Conservation (phyloP, 2,329 filamentous ascomycete genomes). For the Aspergillus novoparasiticus region DNA sequence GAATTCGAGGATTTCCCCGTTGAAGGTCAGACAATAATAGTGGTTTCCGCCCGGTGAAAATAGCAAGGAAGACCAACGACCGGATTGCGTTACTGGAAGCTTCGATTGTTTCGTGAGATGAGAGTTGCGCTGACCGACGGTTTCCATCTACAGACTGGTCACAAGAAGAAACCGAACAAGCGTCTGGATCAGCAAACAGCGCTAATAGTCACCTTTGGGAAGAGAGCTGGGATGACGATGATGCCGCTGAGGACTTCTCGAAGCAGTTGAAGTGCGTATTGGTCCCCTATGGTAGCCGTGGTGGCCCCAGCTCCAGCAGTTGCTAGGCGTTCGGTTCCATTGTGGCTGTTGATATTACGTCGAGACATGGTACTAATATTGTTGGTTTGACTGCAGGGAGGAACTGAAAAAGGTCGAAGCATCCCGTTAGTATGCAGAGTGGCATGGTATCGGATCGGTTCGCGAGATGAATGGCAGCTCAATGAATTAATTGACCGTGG, state of each 20-base stretch:
- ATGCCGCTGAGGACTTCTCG: conserved; percentile 94
- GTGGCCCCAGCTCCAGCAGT: not conserved
- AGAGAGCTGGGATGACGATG: conserved; percentile 99
- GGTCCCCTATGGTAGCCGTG: not conserved
- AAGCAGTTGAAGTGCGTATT: conserved; percentile 81
- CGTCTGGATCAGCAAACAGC: conserved; percentile 55
- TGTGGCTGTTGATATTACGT: not conserved
- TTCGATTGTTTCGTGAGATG: not conserved
- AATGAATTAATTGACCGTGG: conserved; percentile 1
- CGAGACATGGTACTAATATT: conserved; percentile 8
- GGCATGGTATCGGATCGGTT: conserved; percentile 6
- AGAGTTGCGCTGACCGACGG: conserved; percentile 12
- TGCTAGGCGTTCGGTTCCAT: not conserved
- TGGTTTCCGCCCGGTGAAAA: not conserved
- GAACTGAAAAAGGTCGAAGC: conserved; percentile 93
- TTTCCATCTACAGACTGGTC: conserved; percentile 71
- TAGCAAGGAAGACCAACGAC: not conserved
- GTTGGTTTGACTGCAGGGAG: conserved; percentile 44
- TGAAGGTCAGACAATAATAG: conserved; percentile 66
- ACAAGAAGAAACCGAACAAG: conserved; percentile 78
- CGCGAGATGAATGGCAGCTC: conserved; percentile 5
- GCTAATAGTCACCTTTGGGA: conserved; percentile 89
- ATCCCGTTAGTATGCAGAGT: conserved; percentile 61
- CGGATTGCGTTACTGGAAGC: not conserved
- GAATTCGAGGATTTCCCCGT: conserved; percentile 99